Evolutionary conservation across 345 rosid species (phyloP).

Genomic region (Eutrema yunnanense): DNA sequence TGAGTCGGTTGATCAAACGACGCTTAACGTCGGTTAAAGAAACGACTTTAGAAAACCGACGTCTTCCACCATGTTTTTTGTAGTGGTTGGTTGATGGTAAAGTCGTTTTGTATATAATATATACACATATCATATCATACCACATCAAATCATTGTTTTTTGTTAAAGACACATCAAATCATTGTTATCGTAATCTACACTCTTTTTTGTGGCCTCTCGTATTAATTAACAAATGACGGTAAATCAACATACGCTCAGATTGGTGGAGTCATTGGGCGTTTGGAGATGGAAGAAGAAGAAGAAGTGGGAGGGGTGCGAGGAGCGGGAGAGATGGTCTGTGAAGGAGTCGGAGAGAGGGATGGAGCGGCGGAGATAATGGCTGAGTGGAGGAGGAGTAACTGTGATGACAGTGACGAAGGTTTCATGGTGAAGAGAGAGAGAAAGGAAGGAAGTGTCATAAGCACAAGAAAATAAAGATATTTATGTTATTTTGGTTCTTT

Average conservation of each 20-base stretch:
- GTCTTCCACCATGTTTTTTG: too few species aligned
- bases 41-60: too few species aligned
- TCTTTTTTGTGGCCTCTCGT: background rate
- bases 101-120: background rate
- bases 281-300: background rate
- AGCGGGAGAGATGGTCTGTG: constrained; percentile 19
- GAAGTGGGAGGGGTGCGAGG: constrained; percentile 10
- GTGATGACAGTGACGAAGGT: constrained; percentile 28
- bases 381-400: constrained; percentile 27
- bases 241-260: background rate
- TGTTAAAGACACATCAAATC: background rate
- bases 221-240: background rate
- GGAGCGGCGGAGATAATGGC: constrained; percentile 26
- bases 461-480: too few species aligned
- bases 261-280: too few species aligned
- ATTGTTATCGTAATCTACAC: background rate
- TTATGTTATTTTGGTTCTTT: too few species aligned
- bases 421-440: constrained; percentile 37
- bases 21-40: too few species aligned
- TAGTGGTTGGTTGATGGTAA: background rate
- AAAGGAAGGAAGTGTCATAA: background rate
- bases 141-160: background rate
- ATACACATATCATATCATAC: background rate
- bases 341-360: constrained; percentile 28
- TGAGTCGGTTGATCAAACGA: too few species aligned